Base-by-base conservation (phyloP, 140 eudicot genomes). In the Oenanthe javanica region DNA sequence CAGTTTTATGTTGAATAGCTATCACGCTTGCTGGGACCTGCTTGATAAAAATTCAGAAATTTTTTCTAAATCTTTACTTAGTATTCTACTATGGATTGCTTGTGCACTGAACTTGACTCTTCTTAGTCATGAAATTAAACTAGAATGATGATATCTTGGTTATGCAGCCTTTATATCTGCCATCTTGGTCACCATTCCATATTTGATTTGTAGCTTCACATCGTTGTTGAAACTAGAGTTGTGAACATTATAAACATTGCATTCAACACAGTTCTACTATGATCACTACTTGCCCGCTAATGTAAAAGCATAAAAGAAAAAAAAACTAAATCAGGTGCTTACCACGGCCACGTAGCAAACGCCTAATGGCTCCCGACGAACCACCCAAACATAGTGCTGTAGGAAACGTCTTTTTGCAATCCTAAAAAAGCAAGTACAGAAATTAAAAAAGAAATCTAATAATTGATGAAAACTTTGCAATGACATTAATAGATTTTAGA, bases 321-420 rank as follows among this genome's bases (percentile, higher is more conserved):
- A 31, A 15, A 14, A 36, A 69, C 9, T 36, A 16, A 36, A 6
- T 18, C 40, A 59, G 81, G 80, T 67, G 76, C 95, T 95, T 85
- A 95, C 99, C 99, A 75, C 93, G 97, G 25, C 97, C 99, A 83
- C 81, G 85, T 82, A 92, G 21, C 67, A 89, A 84, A 73, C 90
- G 96, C 85, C 92, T 89, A 79, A 95, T 79, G 75, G 97, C 97
- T 83, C 89, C 94, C 86, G 87, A 72, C 36, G 96, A 88, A 85
- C 99, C 99, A 45, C 99, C 99, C 86, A 95, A 85, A 83, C 97
- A 92, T 80, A 92, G 81, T 57, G 97, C 91, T 36, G 96, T 79
- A 67, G 97, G 97, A 87, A 95, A 95, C 57, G 97, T 83, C 85
- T 84, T 95, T 85, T 89, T 95, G 85, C 97, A 92, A 85, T 95